phyloP scores from a whole-genome alignment of 768 basidiomycete genomes.

The Galerina sulciceps region DNA sequence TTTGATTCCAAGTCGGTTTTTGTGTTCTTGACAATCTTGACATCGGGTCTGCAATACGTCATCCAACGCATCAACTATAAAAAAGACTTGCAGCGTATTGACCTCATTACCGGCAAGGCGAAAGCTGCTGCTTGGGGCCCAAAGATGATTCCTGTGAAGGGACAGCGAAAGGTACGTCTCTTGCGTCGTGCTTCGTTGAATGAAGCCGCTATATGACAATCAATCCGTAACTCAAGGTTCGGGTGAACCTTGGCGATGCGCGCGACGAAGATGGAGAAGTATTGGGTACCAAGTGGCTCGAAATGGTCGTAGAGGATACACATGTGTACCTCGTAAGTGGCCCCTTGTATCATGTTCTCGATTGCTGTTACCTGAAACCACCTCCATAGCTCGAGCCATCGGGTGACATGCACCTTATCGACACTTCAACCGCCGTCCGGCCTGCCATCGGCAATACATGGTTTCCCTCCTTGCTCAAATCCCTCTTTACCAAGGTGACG shows the following conservation, averaged over 20 bases:
- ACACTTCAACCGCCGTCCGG: conserved; percentile 57
- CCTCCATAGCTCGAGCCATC: conserved; percentile 58
- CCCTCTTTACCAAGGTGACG: conserved; percentile 30
- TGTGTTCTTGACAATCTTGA: conserved; percentile 75
- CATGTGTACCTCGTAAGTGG: conserved; percentile 75
- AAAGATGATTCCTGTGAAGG: conserved; percentile 65
- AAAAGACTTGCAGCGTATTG: conserved; percentile 72
- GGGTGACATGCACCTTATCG: conserved; percentile 60
- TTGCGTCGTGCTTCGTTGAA: neutral
- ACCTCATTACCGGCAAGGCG: conserved; percentile 63
- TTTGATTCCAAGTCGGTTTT: conserved; percentile 64
- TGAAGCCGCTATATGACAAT: neutral
- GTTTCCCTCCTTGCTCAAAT: conserved; percentile 57
- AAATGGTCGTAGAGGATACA: conserved; percentile 81
- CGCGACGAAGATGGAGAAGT: conserved; percentile 62
- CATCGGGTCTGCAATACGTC: conserved; percentile 82
- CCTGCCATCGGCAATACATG: conserved; percentile 73
- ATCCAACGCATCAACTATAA: conserved; percentile 80
- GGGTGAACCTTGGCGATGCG: conserved; percentile 65
- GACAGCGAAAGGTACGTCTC: conserved; percentile 66
- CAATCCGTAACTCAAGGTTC: conserved; percentile 53
- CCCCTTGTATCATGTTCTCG: neutral
- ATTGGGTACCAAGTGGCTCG: conserved; percentile 57
- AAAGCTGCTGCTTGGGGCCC: conserved; percentile 81
- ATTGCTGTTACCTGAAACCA: neutral